A percentile compares a stretch with the other conserved stretches of the same genome.
phyloP scores from a whole-genome alignment of 345 rosid species.

The Hibiscus mutabilis region DNA sequence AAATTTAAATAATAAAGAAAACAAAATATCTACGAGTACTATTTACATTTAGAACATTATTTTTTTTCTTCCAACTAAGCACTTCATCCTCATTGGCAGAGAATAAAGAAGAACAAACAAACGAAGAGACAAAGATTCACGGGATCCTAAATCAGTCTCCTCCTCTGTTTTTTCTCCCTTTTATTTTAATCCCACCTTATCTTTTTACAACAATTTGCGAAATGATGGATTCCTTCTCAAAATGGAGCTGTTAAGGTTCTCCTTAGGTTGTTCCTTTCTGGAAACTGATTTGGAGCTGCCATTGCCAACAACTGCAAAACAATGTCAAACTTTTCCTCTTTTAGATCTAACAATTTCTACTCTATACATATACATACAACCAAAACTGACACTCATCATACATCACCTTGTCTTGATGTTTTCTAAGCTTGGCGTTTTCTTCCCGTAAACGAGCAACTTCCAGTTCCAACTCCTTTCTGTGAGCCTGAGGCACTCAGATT shows the following conservation, averaged over 20 bases:
- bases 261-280: conserved; percentile 29
- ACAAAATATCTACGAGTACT: no score
- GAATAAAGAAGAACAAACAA: no score
- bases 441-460: conserved; percentile 27
- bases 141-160: background rate
- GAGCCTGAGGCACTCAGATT: conserved; percentile 30
- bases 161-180: background rate
- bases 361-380: background rate
- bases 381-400: no score
- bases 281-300: conserved; percentile 24
- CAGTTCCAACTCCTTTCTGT: conserved; percentile 38
- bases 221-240: conserved; percentile 23
- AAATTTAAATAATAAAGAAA: no score
- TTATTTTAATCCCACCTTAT: background rate
- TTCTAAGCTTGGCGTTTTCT: conserved; percentile 48
- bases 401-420: conserved; percentile 33
- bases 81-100: no score
- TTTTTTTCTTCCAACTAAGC: no score
- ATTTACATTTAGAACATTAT: no score
- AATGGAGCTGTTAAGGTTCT: conserved; percentile 48
- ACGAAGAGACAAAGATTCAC: no score
- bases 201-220: background rate
- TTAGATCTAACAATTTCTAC: background rate
- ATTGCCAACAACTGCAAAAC: conserved; percentile 16
- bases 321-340: background rate